Percentiles rank a stretch among this genome's conserved stretches.
Conservation (phyloP, 163 green algal genomes). For the Chlamydomonas reinhardtii region DNA sequence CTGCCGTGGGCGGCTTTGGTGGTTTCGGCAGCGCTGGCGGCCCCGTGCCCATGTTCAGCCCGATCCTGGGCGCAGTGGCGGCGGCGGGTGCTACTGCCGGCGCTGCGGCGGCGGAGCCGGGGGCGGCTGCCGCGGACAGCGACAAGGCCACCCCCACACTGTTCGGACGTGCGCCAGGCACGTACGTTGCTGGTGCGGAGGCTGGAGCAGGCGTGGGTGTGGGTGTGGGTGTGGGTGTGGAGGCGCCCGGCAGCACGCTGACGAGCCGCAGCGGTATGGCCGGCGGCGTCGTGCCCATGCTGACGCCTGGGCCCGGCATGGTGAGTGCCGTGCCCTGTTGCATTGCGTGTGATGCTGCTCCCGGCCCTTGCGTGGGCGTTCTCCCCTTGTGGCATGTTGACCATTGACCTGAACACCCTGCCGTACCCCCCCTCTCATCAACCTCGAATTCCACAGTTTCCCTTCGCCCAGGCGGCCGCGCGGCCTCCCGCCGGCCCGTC, state of each 20-base stretch:
- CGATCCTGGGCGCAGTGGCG: not conserved
- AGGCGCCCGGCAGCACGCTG: not conserved
- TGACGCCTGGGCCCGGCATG: conserved; percentile 13
- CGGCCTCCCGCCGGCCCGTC: not conserved
- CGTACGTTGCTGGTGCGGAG: no score
- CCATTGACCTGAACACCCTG: no score
- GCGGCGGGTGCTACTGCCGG: no score
- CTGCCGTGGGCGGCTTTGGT: no score
- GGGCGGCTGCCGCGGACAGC: not conserved
- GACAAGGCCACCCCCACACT: not conserved
- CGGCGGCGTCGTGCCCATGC: not conserved
- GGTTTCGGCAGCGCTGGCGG: not conserved
- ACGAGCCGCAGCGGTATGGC: not conserved
- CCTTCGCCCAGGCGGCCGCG: not conserved
- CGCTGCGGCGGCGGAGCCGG: no score
- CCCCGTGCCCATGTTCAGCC: not conserved
- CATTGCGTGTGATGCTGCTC: not conserved
- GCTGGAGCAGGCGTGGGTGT: no score
- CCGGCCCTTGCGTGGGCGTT: no score
- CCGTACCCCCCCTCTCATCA: not conserved
- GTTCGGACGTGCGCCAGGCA: no score
- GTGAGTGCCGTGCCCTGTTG: not conserved
- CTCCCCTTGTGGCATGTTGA: no score
- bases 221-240: no score
- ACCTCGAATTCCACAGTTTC: not conserved